Conservation (phyloP, 1,139 yeast genomes). For the Geotrichum candidum region DNA sequence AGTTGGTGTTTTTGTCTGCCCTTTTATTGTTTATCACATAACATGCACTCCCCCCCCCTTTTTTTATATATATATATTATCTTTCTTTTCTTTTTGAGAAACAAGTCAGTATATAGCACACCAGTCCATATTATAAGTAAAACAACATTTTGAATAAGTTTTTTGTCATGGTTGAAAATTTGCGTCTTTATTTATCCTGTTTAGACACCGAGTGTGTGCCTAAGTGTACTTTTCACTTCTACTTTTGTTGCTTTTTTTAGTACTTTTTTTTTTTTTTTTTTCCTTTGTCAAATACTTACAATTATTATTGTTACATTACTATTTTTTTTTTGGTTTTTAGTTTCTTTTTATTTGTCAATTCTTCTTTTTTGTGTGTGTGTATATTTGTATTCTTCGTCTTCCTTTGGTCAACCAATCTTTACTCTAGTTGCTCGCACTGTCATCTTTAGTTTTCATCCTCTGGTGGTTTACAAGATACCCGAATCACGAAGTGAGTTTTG, state of each 20-base stretch:
- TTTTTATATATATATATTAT: no score
- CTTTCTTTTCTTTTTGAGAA: no score
- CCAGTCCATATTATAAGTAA: no score
- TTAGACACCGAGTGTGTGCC: neutral
- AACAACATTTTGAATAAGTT: no score
- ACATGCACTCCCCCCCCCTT: no score
- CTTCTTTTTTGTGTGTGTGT: neutral
- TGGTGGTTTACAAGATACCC: conserved; percentile 51
- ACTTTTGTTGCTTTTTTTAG: neutral
- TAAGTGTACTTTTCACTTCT: neutral
- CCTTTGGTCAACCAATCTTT: neutral
- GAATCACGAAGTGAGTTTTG: conserved; percentile 81
- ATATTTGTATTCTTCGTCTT: neutral
- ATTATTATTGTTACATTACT: neutral
- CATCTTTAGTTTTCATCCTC: no score
- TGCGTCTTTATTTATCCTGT: no score
- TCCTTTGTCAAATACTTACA: neutral
- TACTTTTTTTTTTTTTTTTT: neutral
- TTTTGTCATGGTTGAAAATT: no score
- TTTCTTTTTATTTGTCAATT: neutral
- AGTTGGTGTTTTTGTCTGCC: neutral
- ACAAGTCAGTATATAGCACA: no score
- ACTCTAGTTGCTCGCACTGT: neutral
- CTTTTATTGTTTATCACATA: neutral
- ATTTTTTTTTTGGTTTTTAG: neutral